These are phyloP conservation scores for Toxicodendron radicans DNA, from an alignment of 345 rosid species.

Conservation along the genomic window DNA sequence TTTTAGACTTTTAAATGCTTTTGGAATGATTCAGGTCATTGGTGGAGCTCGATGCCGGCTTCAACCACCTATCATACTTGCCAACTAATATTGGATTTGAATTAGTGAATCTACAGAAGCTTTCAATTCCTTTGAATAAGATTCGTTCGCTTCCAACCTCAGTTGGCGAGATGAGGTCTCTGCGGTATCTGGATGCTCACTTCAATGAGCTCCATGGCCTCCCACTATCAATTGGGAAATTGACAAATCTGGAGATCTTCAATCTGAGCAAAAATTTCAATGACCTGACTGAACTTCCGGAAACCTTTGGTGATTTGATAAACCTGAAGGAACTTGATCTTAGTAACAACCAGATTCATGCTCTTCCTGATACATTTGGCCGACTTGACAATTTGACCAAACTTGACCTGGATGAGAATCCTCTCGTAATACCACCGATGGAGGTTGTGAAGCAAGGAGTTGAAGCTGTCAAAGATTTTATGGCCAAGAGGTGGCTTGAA, in stretches of 20 bases:
- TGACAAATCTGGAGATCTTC: conserved; percentile 71
- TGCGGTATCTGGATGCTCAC: conserved; percentile 71
- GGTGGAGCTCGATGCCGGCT: conserved; percentile 78
- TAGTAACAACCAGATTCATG: conserved; percentile 84
- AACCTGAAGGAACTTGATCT: conserved; percentile 84
- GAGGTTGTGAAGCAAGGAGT: conserved; percentile 68
- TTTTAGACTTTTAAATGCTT: background rate
- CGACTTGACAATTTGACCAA: conserved; percentile 67
- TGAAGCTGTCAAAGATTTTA: conserved; percentile 65
- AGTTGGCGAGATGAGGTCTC: conserved; percentile 65
- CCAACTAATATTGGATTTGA: conserved; percentile 86
- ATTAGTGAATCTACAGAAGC: conserved; percentile 56
- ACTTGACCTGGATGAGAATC: conserved; percentile 72
- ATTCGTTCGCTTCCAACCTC: conserved; percentile 73
- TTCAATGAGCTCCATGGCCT: conserved; percentile 77
- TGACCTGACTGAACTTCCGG: conserved; percentile 74
- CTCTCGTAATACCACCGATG: conserved; percentile 63
- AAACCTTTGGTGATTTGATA: conserved; percentile 68
- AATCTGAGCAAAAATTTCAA: conserved; percentile 76
- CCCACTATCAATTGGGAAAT: conserved; percentile 58
- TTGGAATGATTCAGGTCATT: conserved; percentile 45
- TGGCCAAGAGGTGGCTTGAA: conserved; percentile 78
- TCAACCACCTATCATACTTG: conserved; percentile 69
- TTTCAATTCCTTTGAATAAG: conserved; percentile 70
- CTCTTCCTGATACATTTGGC: conserved; percentile 84